phyloP scores from a whole-genome alignment of 2,329 filamentous ascomycete genomes.

The Penicillium capsulatum region DNA sequence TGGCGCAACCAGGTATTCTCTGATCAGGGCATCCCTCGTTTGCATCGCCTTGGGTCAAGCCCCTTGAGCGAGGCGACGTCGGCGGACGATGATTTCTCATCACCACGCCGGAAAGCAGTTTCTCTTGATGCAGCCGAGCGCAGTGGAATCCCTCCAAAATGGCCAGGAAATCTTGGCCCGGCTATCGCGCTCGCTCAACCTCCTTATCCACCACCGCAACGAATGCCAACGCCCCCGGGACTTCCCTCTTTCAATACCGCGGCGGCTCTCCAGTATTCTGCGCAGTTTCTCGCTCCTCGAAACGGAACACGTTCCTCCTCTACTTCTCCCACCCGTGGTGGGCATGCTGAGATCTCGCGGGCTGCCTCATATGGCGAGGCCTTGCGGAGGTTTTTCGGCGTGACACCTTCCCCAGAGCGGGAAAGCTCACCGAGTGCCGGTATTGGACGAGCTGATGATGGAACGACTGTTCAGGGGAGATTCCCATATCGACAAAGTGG shows the following conservation, averaged over 20 bases:
- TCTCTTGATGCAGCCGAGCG: slow-evolving; percentile 25
- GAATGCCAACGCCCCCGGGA: slow-evolving; percentile 42
- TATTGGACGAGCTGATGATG: slow-evolving; percentile 39
- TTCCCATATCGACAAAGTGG: slow-evolving; percentile 41
- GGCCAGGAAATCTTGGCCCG: slow-evolving; percentile 21
- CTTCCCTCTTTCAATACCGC: slow-evolving; percentile 42
- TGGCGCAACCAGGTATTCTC: slow-evolving; percentile 19
- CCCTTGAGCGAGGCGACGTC: slow-evolving; percentile 1
- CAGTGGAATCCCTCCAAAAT: slow-evolving; percentile 12
- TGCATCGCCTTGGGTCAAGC: not conserved
- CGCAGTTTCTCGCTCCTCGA: slow-evolving; percentile 21
- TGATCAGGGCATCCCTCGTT: slow-evolving; percentile 7
- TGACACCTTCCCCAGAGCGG: slow-evolving; percentile 15
- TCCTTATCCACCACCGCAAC: slow-evolving; percentile 35
- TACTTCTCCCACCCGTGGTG: not conserved
- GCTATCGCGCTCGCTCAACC: slow-evolving; percentile 34
- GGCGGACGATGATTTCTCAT: not conserved
- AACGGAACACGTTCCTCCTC: slow-evolving; percentile 4
- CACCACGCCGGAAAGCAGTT: slow-evolving; percentile 19
- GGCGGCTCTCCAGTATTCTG: slow-evolving; percentile 36
- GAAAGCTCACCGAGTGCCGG: slow-evolving; percentile 18
- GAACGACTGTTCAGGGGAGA: slow-evolving; percentile 39
- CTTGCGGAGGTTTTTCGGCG: slow-evolving; percentile 32
- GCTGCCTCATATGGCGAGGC: slow-evolving; percentile 22
- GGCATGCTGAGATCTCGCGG: slow-evolving; percentile 3